Evolutionary conservation across 345 rosid species (phyloP), one percentile per base, ranked within the genome.

Genomic region (Mercurialis annua): DNA sequence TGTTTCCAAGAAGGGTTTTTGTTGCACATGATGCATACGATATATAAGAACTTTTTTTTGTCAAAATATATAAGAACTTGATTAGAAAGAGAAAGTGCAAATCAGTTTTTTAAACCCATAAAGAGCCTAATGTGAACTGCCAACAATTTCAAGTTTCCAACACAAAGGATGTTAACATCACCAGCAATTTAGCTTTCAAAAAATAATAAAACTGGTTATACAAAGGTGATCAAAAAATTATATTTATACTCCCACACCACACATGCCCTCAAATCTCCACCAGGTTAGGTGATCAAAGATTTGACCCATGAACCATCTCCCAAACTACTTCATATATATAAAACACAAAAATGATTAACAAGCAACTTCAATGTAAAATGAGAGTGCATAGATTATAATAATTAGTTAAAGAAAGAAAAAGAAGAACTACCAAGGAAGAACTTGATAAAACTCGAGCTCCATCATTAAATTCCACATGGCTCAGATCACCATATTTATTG

Each of bases 391-490:
- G 5, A 27, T 20, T 0, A 55, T 14, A 55, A 55, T 9, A 34
- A n/a, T 43, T 11, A 2, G 2, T 24, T 14, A 43, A 16, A 26
- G 12, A 26, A 16, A 2, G n/a, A 8, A n/a, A n/a, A 58, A 17
- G 53, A 62, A 68, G 55, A 59, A 62, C 27, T 84, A 86, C 89
- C 91, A 66, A 43, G 18, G 78, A 81, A 73, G 87, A 76, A 66
- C 79, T 74, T 74, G 89, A 76, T 31, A 75, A 72, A 59, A 71
- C 80, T 71, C 29, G 75, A 73, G 79, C 75, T 72, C 70, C 77
- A 50, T 76, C 81, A 73, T 51, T 30, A 75, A 73, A 71, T 62
- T 81, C 83, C 68, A 79, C 82, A 81, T 76, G 56, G 61, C 71
- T 65, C 67, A 79, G 66, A 74, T 79, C 82, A 59, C 78, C 24